Conservation (phyloP, 345 rosid species). For the Eutrema japonicum region DNA sequence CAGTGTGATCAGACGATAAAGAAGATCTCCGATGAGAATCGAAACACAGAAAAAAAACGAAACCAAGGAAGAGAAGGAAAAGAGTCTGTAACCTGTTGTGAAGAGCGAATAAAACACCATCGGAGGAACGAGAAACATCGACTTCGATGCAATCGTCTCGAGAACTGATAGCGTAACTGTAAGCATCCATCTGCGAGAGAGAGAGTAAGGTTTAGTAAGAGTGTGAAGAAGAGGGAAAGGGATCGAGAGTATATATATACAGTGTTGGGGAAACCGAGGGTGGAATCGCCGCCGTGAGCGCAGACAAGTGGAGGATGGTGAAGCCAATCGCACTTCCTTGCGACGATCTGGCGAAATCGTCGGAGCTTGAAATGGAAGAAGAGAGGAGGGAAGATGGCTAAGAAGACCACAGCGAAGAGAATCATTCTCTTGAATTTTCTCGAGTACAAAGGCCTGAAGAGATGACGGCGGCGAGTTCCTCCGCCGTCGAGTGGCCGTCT, state of each 20-base stretch:
- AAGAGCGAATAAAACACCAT: constrained; percentile 86
- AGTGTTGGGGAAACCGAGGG: constrained; percentile 80
- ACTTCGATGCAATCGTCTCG: constrained; percentile 92
- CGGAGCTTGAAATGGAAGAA: constrained; percentile 88
- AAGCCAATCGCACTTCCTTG: constrained; percentile 75
- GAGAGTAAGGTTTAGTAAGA: constrained; percentile 19
- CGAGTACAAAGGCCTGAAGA: constrained; percentile 43
- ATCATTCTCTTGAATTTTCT: constrained; percentile 53
- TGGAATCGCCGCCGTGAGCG: constrained; percentile 98
- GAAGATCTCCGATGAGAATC: constrained; percentile 26
- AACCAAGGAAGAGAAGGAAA: background rate
- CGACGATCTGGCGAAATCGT: constrained; percentile 60
- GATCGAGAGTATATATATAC: constrained; percentile 46
- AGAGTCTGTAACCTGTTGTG: constrained; percentile 71
- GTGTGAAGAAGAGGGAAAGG: constrained; percentile 12
- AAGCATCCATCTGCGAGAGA: constrained; percentile 71
- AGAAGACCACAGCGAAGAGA: constrained; percentile 57
- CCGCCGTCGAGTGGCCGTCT: constrained; percentile 45
- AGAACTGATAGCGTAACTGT: constrained; percentile 64
- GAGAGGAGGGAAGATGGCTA: constrained; percentile 80
- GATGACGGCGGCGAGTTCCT: constrained; percentile 35
- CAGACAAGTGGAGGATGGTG: constrained; percentile 89
- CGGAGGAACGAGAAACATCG: constrained; percentile 90
- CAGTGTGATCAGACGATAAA: constrained; percentile 20
- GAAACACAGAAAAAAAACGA: constrained; percentile 6